These are phyloP conservation scores for Syzygium grande DNA, from an alignment of 345 rosid species.

Conservation along the genomic window DNA sequence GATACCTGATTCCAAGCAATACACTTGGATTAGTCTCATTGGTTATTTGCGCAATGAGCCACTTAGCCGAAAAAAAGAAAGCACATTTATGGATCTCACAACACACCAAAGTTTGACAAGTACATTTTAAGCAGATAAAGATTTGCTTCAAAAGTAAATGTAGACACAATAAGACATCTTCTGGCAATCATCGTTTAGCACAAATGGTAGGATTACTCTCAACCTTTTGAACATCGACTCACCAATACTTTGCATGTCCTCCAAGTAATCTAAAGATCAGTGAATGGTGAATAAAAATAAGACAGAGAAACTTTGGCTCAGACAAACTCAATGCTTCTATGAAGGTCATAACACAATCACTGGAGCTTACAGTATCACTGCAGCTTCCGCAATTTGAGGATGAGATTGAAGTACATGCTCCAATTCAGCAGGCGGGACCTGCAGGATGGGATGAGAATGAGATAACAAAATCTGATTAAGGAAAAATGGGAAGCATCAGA, in stretches of 20 bases:
- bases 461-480: background rate
- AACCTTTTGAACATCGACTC: background rate
- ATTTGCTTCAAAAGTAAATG: background rate
- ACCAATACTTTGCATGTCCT: background rate
- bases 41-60: background rate
- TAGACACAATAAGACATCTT: background rate
- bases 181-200: background rate
- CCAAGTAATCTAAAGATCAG: background rate
- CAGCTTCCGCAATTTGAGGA: constrained; percentile 77
- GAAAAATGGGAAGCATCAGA: background rate
- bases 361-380: constrained; percentile 74
- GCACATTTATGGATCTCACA: background rate
- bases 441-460: background rate
- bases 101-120: background rate
- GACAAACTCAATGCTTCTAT: background rate
- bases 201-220: background rate
- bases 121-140: background rate
- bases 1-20: constrained; percentile 37
- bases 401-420: constrained; percentile 69
- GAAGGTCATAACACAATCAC: background rate
- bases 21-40: background rate
- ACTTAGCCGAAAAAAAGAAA: background rate
- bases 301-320: background rate
- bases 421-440: constrained; percentile 96
- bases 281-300: background rate